Evolutionary conservation across 2,329 filamentous ascomycete genomes (phyloP), one percentile per base, ranked within the genome.

Genomic region (Emergomyces orientalis): DNA sequence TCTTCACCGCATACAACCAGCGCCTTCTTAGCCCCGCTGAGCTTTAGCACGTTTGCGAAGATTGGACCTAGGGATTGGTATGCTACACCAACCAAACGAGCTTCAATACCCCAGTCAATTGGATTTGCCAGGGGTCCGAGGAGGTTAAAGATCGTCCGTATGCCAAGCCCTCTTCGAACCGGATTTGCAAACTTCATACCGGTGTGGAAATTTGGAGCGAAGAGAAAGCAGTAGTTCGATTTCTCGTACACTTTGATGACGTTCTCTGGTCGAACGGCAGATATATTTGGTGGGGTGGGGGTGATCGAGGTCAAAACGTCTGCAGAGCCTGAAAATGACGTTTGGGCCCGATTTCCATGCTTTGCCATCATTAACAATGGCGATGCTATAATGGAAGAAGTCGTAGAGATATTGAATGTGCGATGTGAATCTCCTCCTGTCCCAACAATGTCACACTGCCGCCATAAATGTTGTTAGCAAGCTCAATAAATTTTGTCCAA

Each of bases 321-420:
- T 62, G 94, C 94, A 52, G 92, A 96, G 60, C 94, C 94, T 2
- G 93, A 97, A 72, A 94, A 92, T 62, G 92, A 97, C 2, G 94
- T 97, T 62, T 91, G 94, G 51, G 94, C 92, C 68, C 89, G 88
- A 80, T 99, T 99, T 67, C 94, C 94, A 78, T 99, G 94, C 79
- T 99, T 99, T 67, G 89, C 90, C 63, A 96, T 83, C 70, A 95
- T 82, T 43, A 99, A 84, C 34, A 95, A 80, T 4, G 91, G 86
- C 6, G 91, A 95, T 56, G 90, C 91, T 58, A 99, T 81, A 72
- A 99, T 97, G 22, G 91, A 96, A 2, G 94, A 86, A 7, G 94
- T 96, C 4, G 94, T 99, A 69, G 89, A 94, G 74, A 99, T 93
- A 76, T 99, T 99, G 85, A 96, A 99, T 41, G 94, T 99, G 76